Evolutionary conservation across 257 asterid genomes (phyloP).

Genomic region (Plantago elongata): DNA sequence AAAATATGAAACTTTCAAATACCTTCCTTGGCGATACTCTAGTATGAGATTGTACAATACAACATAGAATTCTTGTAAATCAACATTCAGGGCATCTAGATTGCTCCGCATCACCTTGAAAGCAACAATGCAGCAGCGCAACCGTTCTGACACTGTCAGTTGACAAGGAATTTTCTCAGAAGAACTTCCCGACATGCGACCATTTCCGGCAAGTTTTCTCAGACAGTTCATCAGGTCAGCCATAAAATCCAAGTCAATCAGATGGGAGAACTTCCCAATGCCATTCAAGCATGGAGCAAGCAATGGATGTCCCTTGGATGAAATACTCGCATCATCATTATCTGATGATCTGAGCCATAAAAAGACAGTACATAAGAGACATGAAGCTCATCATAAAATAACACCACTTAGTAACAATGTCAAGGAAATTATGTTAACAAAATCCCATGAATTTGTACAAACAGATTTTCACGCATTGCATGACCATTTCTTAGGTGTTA

Average conservation of each 20-base stretch:
- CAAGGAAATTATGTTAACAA: too few relatives aligned
- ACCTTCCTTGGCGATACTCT: constrained; percentile 94
- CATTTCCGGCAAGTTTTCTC: constrained; percentile 73
- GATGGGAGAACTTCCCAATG: constrained; percentile 83
- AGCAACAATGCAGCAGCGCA: constrained; percentile 92
- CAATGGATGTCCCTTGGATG: constrained; percentile 59
- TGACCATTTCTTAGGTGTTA: not conserved
- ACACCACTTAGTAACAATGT: too few relatives aligned
- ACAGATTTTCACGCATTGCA: not conserved
- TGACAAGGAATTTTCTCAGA: constrained; percentile 36
- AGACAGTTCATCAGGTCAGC: constrained; percentile 78
- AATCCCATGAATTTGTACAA: too few relatives aligned
- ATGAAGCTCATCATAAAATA: constrained; percentile 6
- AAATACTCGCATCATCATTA: constrained; percentile 28
- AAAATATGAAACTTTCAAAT: not conserved
- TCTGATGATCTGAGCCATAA: constrained; percentile 52
- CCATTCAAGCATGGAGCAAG: constrained; percentile 89
- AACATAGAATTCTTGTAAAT: constrained; percentile 78
- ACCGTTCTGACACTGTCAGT: constrained; percentile 68
- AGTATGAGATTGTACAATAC: constrained; percentile 80
- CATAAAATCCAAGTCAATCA: constrained; percentile 90
- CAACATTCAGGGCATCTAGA: constrained; percentile 91
- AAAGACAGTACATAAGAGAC: constrained; percentile 17
- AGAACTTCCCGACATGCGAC: constrained; percentile 35
- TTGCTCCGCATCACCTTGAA: constrained; percentile 88